Base-by-base conservation (phyloP, 2,329 filamentous ascomycete genomes). In the Talaromyces sp. region DNA sequence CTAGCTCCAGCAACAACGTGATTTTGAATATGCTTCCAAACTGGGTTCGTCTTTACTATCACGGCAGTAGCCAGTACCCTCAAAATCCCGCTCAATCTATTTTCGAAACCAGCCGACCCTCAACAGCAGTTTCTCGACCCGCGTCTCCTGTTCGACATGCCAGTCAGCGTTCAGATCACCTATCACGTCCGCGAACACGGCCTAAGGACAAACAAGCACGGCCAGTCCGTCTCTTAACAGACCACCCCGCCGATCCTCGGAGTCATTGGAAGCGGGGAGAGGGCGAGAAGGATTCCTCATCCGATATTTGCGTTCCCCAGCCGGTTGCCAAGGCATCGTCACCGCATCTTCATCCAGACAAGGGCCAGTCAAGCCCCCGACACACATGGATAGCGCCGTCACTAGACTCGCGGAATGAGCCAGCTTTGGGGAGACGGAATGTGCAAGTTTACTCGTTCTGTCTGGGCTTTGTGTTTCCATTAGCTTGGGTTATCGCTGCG, bases 401-500 rank as follows among this genome's bases (percentile, higher is more conserved):
- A 1, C 77, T 89, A 24, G 84, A 86, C 62, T 89, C 87, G 75
- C 83, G 83, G 2, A 84, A 86, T 43, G 84, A 83, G 38, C 81
- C 83, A 17, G 69, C 85, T 3, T 81, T 89, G 64, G 87, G 86
- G 56, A 83, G 84, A 64, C 84, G 89, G 63, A 93, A 93, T 69
- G 77, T 86, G 53, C 91, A 96, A 73, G 82, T 93, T 31, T 78
- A 89, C 57, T 78, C 90, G 55, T 96, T 96, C 75, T 85, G 87
- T 59, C 49, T 88, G 53, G 91, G 91, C 26, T 96, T 96, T 69
- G 77, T 93, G 53, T 85, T 91, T 69, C 91, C 90, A 6, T 82
- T 91, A 88, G 89, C 88, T 59, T 96, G 91, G 91, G 89, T 93
- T 78, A 80, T 91, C 64, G 91, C 88, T 1, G 84, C 90, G 1